Base-by-base conservation (phyloP, 139 green algal species). In the Chlorella sorokiniana region DNA sequence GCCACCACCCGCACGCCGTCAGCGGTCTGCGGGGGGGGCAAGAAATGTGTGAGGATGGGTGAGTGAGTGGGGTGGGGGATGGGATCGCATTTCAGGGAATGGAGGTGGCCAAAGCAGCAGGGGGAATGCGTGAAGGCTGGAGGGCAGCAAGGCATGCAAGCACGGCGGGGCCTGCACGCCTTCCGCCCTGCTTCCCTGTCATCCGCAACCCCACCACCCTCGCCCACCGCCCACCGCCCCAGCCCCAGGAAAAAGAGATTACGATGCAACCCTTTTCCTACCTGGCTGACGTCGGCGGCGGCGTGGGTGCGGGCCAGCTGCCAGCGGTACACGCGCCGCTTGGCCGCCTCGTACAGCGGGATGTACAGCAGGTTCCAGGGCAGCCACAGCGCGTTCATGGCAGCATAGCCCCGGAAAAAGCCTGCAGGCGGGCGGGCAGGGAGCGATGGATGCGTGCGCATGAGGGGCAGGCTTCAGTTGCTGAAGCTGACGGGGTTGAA, bases 361-460 rank as follows among this genome's bases (percentile, higher is more conserved):
- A 97, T 89, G 84, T 96, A 97, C 40, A 97, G 69, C 11, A 87
- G 68, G 82, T 95, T 95, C 92, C 92, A 97, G 4, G 93, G 93
- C 29, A 96, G 82, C 93, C 93, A 96, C 23, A 96, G 87, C 25
- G 83, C 81, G 85, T 95, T 96, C 77, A 94, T 96, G 31, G 88
- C 76, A 83, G 83, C 83, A 61, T 88, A 94, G 33, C 91, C 89
- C 52, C 51, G 54, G 70, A 61, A 85, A n/a, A 83, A 88, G 52
- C 71, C 84, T 85, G 64, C 40, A 18, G 14, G 27, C 23, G 29
- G 25, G 41, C 9, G 40, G 68, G 22, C 3, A 2, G 31, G n/a
- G 38, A n/a, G n/a, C 22, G 67, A 14, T 54, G 38, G 25, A 27
- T 14, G 1, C 22, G 67, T 38, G 40, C 1, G 67, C 25, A 22